Evolutionary conservation across 108 stramenopile species (phyloP), one percentile per base, ranked within the genome.

Genomic region (Skeletonema costatum): DNA sequence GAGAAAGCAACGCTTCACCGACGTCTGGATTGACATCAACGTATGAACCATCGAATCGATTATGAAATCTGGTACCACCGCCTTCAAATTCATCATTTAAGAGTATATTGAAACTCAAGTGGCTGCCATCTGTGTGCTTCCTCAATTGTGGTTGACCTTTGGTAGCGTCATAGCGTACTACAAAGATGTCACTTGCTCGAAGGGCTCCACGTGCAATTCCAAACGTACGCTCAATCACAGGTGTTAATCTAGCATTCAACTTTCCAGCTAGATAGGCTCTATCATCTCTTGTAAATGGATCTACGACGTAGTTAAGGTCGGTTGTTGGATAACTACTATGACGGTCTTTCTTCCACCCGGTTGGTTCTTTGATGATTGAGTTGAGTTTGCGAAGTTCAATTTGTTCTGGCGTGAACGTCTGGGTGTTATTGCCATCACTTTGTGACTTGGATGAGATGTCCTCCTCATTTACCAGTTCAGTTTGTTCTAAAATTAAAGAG

Each of bases 161-260:
- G 29, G 21, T 64, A 3, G 46, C 87, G 69, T 88, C 87, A 65
- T 88, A 88, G 8, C 85, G 71, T 44, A 88, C 78, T 25, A 91
- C 60, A 80, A 91, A 91, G 30, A 89, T 87, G 69, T 92, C 91
- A 70, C 76, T 87, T 31, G 91, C 86, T 12, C 91, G 77, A 78
- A 92, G 69, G 12, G 86, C 56, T 16, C 66, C 59, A 3, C 64
- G 36, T 0, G 80, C 69, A 11, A 92, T 75, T 4, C 89, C 89
- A 71, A 67, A 88, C 12, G 82, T 66, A 13, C 87, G 78, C 66
- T 86, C 79, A 32, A 89, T 39, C 11, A 77, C 29, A 1, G 91
- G 91, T n/a, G 84, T 66, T 66, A 92, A 76, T 59, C 91, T 33
- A 32, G 78, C 74, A 77, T 92, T 80, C 64, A 92, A 74, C 59